Evolutionary conservation across 2,329 filamentous ascomycete genomes (phyloP), one percentile per base, ranked within the genome.

Genomic region (Fusarium guadeloupense): DNA sequence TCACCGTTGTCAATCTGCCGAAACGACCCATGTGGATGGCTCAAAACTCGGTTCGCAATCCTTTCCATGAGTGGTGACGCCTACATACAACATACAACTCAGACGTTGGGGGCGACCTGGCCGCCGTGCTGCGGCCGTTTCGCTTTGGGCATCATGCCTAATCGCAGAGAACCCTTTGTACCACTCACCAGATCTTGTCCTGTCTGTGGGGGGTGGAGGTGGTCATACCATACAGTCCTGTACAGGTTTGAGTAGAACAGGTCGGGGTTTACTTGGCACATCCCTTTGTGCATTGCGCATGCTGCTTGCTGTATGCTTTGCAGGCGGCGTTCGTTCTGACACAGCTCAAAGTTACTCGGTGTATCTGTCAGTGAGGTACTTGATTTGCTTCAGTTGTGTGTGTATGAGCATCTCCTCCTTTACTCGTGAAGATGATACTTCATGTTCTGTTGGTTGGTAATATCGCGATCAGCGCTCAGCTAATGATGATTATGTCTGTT

Each of bases 381-480:
- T 16, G 17, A 39, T 46, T 12, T 14, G 38, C 25, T 38, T 23
- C 21, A 49, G 53, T 44, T 49, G 21, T 39, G 38, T 21, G 41
- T 41, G 23, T 28, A 17, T 25, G 44, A 19, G 21, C 13, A 44
- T 44, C 13, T 17, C 23, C 28, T 14, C 28, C 7, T 7, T n/a
- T 31, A 31, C 13, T n/a, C 13, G 13, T 31, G 5, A 31, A 14
- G 28, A 9, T 19, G 34, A 49, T 25, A 40, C 16, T 16, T n/a
- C 19, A 37, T 17, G 21, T 47, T 35, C 20, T 46, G 39, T 58
- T 65, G 37, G 56, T 44, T 41, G 37, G 43, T 44, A 44, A 44
- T 49, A 42, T 44, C 51, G 44, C 46, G 51, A 64, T 65, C 56
- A 43, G 16, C 61, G 35, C 40, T 40, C 44, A 26, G 46, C 44